Base-by-base conservation (phyloP, 2,329 filamentous ascomycete species). In the Colletotrichum sp. region DNA sequence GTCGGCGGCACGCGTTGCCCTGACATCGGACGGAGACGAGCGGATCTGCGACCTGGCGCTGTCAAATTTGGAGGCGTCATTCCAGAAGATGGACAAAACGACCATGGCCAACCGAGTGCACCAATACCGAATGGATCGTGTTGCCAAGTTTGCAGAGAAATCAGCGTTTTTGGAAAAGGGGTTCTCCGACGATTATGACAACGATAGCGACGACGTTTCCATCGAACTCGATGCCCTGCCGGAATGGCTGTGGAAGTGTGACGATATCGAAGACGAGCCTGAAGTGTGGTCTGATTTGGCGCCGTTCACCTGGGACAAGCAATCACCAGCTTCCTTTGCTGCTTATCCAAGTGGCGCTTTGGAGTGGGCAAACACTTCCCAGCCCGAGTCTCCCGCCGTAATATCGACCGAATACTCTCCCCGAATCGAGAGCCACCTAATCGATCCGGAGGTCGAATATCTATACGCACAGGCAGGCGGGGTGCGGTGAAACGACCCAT, bases 1-100 rank as follows among this genome's bases (percentile, higher is more conserved):
- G 32, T 78, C 82, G 68, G 83, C 83, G 16, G 81, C 80, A 6
- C 78, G 78, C 5, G 79, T 84, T 18, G 81, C 81, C 9, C 65
- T 81, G 4, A 77, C 78, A 16, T 76, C 79, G 21, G 81, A 81
- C 52, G 80, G 79, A 12, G 83, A 84, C 66, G 82, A 83, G 76
- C 81, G 83, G 26, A 77, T 84, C 16, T 77, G 82, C 21, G 79
- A 81, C 64, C 81, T 81, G 6, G 82, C 82, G n/a, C 76, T 84
- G n/a, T 81, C 82, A 18, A 84, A 84, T 71, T 78, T 84, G 26
- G 83, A 84, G 68, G 80, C 75, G 12, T 79, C 81, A 6, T 75
- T 83, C 24, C 77, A 73, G 77, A 80, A 68, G 71, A 77, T 77
- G 77, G 66, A 75, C 57, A 16, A 80, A 76, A 49, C 21, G 30